Percentiles rank a stretch among this genome's conserved stretches.
phyloP scores from a whole-genome alignment of 768 basidiomycete genomes.

The Cystofilobasidium capitatum region DNA sequence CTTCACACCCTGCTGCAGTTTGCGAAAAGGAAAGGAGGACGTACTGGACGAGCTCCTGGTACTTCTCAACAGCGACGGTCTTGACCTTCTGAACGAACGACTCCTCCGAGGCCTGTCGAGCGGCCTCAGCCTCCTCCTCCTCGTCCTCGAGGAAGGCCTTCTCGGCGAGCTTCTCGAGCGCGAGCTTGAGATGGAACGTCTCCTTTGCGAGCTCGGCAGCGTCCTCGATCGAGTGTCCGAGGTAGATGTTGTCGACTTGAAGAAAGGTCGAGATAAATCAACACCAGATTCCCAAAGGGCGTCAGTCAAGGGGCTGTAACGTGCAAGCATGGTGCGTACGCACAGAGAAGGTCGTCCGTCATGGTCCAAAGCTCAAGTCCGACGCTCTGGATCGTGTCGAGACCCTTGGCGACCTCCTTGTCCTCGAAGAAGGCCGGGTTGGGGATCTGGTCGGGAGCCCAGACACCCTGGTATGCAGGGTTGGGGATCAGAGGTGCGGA shows the following conservation, averaged over 20 bases:
- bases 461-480: conserved; percentile 92
- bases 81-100: neutral
- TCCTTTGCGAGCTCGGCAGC: conserved; percentile 73
- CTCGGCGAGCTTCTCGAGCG: conserved; percentile 43
- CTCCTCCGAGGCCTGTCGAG: neutral
- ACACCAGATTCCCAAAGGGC: neutral
- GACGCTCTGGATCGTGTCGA: conserved; percentile 84
- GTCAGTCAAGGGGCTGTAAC: neutral
- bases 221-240: conserved; percentile 79
- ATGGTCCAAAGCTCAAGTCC: conserved; percentile 99
- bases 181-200: conserved; percentile 89
- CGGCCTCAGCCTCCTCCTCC: conserved; percentile 40
- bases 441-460: conserved; percentile 80
- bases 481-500: conserved; percentile 88
- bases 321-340: conserved; percentile 46
- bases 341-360: conserved; percentile 82
- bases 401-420: conserved; percentile 57
- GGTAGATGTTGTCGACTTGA: conserved; percentile 53
- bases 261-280: neutral
- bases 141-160: conserved; percentile 40
- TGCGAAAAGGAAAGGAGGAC: neutral
- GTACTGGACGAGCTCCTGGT: neutral
- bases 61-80: neutral
- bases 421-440: conserved; percentile 93
- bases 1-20: neutral